Evolutionary conservation across 306 rosid genomes (phyloP), one percentile per base, ranked within the genome.

Genomic region (Gastrolobium bilobum): DNA sequence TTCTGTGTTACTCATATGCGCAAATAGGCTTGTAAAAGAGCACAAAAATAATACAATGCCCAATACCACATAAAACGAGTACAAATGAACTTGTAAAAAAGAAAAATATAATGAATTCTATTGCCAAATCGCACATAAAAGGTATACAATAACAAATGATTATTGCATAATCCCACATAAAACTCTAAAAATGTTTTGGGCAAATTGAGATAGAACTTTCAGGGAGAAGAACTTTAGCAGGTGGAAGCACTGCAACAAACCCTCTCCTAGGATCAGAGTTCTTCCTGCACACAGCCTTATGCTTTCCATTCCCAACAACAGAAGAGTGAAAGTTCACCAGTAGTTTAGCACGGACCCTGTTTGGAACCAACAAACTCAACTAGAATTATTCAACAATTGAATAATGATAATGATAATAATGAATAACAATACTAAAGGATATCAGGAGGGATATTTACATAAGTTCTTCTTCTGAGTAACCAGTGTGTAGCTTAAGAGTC

Each of bases 271-370:
- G 63, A 26, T 77, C 83, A 7, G 89, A 79, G 84, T 89, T 92
- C 73, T 92, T 94, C 40, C 71, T 83, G 53, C 33, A 79, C 15
- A 92, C 86, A 60, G 82, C 93, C 79, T 84, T 89, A 34, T 92
- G 93, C 85, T 84, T 92, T 44, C 73, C 83, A 42, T 68, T 86
- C 4, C 29, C 86, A 68, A 84, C 84, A 35, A n/a, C n/a, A n/a
- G 3, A 37, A 0, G 86, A 82, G 48, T 92, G 98, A 35, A 77
- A 81, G 33, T 81, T 81, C 81, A 77, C 92, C 77, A 94, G 59
- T 1, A 82, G 73, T 37, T 72, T 89, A 0, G 94, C 92, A 86
- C 98, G 92, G n/a, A 84, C 97, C 53, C 93, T 91, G 85, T 69
- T 68, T 7, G 5, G 0, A 39, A 80, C 47, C 62, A 39, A 47